phyloP scores from a whole-genome alignment of 1,139 yeast genomes.

The Diutina sp. region DNA sequence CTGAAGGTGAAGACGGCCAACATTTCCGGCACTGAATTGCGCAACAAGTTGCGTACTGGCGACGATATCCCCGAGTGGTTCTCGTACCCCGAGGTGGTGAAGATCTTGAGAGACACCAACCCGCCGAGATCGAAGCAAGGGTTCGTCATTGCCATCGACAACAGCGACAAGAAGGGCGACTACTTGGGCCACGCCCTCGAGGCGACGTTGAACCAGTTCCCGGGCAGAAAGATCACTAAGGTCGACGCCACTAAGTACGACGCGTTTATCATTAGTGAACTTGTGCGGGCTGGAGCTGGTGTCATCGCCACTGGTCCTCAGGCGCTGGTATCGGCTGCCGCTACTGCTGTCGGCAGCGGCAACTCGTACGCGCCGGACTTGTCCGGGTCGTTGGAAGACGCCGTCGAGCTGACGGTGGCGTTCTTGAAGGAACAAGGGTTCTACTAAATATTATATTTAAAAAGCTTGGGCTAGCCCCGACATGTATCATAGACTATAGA shows the following conservation, averaged over 20 bases:
- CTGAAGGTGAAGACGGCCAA: constrained; percentile 72
- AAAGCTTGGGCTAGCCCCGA: neutral
- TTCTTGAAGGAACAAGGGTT: constrained; percentile 74
- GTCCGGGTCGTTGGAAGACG: neutral
- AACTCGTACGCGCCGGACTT: neutral
- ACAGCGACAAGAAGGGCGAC: constrained; percentile 19
- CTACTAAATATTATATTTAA: constrained; percentile 12
- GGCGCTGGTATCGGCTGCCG: constrained; percentile 33
- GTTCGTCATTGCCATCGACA: constrained; percentile 55
- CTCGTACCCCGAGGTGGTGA: constrained; percentile 92
- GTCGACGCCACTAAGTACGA: constrained; percentile 40
- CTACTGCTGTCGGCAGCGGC: neutral
- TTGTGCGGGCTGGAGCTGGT: constrained; percentile 84
- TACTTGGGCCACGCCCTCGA: constrained; percentile 70
- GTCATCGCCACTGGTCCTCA: constrained; percentile 44
- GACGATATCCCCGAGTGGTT: constrained; percentile 92
- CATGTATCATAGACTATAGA: neutral
- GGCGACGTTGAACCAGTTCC: constrained; percentile 79
- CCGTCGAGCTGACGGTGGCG: constrained; percentile 29
- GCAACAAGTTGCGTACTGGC: constrained; percentile 80
- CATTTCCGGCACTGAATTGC: constrained; percentile 89
- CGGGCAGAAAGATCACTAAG: constrained; percentile 75
- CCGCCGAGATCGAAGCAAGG: constrained; percentile 91
- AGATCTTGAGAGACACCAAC: constrained; percentile 79
- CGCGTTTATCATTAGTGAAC: constrained; percentile 56